A percentile compares a stretch with the other conserved stretches of the same genome.
Evolutionary conservation across 495 filamentous ascomycete species (phyloP).

Genomic region (Rhypophila decipiens): DNA sequence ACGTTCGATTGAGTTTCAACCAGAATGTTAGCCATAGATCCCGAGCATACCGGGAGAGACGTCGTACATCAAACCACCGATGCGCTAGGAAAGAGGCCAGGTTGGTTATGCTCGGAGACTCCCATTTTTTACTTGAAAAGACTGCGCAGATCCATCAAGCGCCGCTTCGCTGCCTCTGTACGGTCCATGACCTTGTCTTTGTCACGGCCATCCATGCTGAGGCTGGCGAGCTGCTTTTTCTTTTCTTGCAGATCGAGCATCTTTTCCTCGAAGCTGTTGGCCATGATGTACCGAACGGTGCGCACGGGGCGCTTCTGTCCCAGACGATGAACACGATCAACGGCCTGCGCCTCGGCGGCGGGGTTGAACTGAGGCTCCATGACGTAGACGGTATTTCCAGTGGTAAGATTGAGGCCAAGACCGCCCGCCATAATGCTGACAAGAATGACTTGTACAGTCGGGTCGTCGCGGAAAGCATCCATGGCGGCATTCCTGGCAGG

Average conservation of each 20-base stretch:
- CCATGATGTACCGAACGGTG: conserved; percentile 83
- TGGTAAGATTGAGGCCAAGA: conserved; percentile 83
- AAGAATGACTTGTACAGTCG: conserved; percentile 67
- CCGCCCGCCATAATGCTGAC: conserved; percentile 91
- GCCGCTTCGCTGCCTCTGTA: conserved; percentile 65
- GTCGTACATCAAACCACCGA: too few species aligned
- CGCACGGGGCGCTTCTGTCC: conserved; percentile 81
- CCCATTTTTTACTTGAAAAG: conserved; percentile 66
- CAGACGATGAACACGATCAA: conserved; percentile 89
- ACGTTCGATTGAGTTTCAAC: too few species aligned
- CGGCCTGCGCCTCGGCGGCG: conserved; percentile 85
- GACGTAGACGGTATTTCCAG: conserved; percentile 79
- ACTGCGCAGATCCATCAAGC: conserved; percentile 71
- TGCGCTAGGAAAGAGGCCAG: too few species aligned
- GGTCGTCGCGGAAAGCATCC: conserved; percentile 67
- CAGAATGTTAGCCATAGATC: too few species aligned
- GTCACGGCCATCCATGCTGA: conserved; percentile 64
- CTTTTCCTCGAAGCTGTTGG: conserved; percentile 85
- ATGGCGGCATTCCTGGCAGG: conserved; percentile 64
- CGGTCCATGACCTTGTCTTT: conserved; percentile 56
- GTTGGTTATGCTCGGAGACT: too few species aligned
- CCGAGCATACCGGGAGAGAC: too few species aligned
- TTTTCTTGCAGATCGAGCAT: conserved; percentile 83
- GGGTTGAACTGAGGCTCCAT: conserved; percentile 99
- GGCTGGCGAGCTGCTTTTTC: conserved; percentile 80